phyloP scores from a whole-genome alignment of 257 asterid species.

The Perilla frutescens region DNA sequence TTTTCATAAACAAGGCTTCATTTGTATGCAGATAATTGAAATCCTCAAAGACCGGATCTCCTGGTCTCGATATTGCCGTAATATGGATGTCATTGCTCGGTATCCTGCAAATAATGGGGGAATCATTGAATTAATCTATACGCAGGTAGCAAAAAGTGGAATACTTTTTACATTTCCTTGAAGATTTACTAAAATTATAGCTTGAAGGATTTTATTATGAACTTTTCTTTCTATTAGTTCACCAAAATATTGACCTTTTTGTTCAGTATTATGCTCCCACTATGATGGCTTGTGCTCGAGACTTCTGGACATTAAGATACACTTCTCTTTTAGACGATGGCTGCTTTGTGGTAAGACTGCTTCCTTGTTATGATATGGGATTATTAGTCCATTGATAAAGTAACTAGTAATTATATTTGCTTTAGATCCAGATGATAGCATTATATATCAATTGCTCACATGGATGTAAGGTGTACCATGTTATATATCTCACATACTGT shows the following conservation, averaged over 20 bases:
- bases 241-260: conserved; percentile 9
- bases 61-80: conserved; percentile 50
- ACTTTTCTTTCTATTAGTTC: background rate
- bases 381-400: background rate
- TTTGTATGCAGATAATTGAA: conserved; percentile 43
- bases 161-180: conserved; percentile 3
- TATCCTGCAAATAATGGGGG: conserved; percentile 46
- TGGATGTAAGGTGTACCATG: conserved; percentile 6
- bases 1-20: conserved; percentile 24
- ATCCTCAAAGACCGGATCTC: conserved; percentile 48
- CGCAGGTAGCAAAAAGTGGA: conserved; percentile 41
- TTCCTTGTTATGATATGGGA: conserved; percentile 5
- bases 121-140: conserved; percentile 49
- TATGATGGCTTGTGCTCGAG: conserved; percentile 55
- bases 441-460: background rate
- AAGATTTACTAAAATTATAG: conserved; percentile 11
- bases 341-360: conserved; percentile 48
- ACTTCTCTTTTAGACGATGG: conserved; percentile 52
- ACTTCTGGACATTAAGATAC: conserved; percentile 61
- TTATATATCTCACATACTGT: background rate
- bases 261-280: conserved; percentile 57
- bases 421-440: conserved; percentile 10
- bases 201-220: conserved; percentile 18
- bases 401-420: conserved; percentile 1
- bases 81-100: conserved; percentile 40